Conservation (phyloP, 2,329 filamentous ascomycete genomes). For the Hypocreales sp. region DNA sequence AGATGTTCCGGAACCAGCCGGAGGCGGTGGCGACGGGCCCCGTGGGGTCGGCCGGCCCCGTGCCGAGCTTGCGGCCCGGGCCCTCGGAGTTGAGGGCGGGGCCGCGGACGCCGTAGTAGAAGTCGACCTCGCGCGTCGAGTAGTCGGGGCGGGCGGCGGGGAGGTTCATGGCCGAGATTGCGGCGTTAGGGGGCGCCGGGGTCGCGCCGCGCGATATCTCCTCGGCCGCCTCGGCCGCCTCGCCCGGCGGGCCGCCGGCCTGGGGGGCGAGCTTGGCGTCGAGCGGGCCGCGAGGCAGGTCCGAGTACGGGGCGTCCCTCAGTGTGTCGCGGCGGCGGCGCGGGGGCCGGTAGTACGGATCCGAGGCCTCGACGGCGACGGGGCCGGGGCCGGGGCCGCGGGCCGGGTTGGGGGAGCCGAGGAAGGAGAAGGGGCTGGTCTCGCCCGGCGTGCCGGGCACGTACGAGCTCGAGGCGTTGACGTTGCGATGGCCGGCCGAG, state of each 20-base stretch:
- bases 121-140: conserved; percentile 86
- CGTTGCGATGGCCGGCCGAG: conserved; percentile 27
- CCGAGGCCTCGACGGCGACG: conserved; percentile 37
- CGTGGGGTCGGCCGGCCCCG: conserved; percentile 87
- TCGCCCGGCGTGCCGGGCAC: conserved; percentile 61
- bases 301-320: conserved; percentile 17
- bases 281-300: conserved; percentile 14
- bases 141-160: conserved; percentile 62
- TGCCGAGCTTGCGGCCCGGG: conserved; percentile 73
- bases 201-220: conserved; percentile 27
- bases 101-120: conserved; percentile 87
- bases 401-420: conserved; percentile 40
- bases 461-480: conserved; percentile 47
- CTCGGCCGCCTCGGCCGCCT: conserved; percentile 23
- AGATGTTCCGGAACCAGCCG: conserved; percentile 70
- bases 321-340: conserved; percentile 51
- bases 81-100: conserved; percentile 72
- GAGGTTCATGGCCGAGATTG: conserved; percentile 14
- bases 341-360: conserved; percentile 83
- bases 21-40: conserved; percentile 79
- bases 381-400: conserved; percentile 28
- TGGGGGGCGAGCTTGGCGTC: conserved; percentile 24
- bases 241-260: conserved; percentile 13
- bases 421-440: conserved; percentile 56
- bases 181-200: conserved; percentile 22